Evolutionary conservation across 768 basidiomycete genomes (phyloP), one percentile per base, ranked within the genome.

Genomic region (Naematelia encephala): DNA sequence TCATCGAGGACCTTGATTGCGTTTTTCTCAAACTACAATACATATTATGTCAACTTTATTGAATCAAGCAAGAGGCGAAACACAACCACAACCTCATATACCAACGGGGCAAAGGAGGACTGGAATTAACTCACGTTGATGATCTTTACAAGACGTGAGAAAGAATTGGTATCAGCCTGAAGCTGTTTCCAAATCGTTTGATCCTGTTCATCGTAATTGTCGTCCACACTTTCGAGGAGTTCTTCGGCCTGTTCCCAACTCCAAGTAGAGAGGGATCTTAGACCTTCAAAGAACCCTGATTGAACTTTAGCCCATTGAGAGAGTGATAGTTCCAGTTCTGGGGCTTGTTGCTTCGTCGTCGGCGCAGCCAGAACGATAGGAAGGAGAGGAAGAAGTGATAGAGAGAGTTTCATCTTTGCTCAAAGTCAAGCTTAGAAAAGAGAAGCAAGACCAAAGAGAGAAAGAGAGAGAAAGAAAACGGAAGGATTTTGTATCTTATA

Each of bases 141-240:
- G 45, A 74, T 51, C 59, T 75, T 72, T 45, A 70, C 67, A 14
- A 77, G 50, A 62, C 69, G 72, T 49, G 68, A 68, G 62, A 74
- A 77, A 50, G 58, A 63, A 42, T 75, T 56, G 22, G 68, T 59
- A 60, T 75, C 70, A 23, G 66, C 67, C 53, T 75, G 66, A 14
- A 77, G 52, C 48, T 69, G 62, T 56, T 74, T 67, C 72, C 72
- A 77, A 60, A 77, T 74, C n/a, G 76, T 75, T 57, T 61, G 46
- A 23, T 68, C 61, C n/a, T 60, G 51, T n/a, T 67, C 61, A 47
- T 66, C 66, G 44, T 58, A 51, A 10, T 46, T 51, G 19, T 51
- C 28, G 22, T 66, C 64, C 26, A 66, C 22, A 46, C 60, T 39
- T 5, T 57, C 56, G 48, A 70, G 45, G n/a, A 68, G 50, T n/a